These are phyloP conservation scores for Hawksworthiomyces lignivorus DNA, from an alignment of 2,329 filamentous ascomycete genomes.

Conservation along the genomic window DNA sequence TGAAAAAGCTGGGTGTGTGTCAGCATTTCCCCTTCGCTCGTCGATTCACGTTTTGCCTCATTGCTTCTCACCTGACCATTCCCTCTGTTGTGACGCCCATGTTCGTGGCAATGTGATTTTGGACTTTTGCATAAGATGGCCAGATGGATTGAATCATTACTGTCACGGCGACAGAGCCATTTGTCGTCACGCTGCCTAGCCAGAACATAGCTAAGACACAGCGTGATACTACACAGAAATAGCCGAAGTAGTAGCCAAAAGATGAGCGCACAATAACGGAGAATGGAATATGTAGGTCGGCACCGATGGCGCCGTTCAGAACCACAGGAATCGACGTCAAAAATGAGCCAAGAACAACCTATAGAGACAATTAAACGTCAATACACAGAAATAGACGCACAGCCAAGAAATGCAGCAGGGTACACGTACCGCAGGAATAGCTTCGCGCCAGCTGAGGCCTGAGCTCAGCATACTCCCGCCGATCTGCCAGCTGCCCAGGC, in stretches of 20 bases:
- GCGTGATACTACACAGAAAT: conserved; percentile 23
- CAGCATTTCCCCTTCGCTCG: too few relatives aligned
- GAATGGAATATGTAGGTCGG: conserved; percentile 30
- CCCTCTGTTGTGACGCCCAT: conserved; percentile 23
- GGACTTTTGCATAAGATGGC: conserved; percentile 32
- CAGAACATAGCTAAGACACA: conserved; percentile 27
- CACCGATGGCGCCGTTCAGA: conserved; percentile 28
- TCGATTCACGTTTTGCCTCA: too few relatives aligned
- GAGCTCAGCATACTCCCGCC: conserved; percentile 4
- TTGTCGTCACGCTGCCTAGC: conserved; percentile 26
- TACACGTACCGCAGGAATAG: conserved; percentile 11
- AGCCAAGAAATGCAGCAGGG: too few relatives aligned
- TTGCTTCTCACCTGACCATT: conserved; percentile 33
- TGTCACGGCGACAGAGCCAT: conserved; percentile 24
- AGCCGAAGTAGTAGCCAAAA: conserved; percentile 29
- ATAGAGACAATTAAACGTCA: too few relatives aligned
- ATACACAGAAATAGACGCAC: too few relatives aligned
- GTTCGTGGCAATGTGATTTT: conserved; percentile 30
- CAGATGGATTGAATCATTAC: conserved; percentile 30
- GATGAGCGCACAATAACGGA: conserved; percentile 27
- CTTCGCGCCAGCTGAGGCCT: conserved; percentile 10
- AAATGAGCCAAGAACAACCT: conserved; percentile 44
- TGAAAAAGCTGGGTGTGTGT: too few relatives aligned
- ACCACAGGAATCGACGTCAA: conserved; percentile 43
- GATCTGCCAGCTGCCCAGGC: conserved; percentile 8